Evolutionary conservation across 305 asterid genomes (phyloP).

Genomic region (Solanum hybrid): DNA sequence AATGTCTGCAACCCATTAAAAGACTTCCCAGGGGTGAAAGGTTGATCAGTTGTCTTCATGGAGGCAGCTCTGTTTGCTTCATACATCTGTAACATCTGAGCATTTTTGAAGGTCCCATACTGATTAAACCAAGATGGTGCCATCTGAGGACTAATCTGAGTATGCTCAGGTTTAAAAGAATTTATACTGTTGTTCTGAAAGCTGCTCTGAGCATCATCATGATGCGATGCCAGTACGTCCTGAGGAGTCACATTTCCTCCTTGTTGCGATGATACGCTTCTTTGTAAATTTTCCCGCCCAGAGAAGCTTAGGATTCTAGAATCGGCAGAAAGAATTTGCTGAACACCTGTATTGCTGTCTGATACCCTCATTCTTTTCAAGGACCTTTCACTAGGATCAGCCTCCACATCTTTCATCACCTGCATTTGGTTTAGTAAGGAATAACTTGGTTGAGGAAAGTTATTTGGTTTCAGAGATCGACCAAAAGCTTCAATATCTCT

Average conservation of each 20-base stretch:
- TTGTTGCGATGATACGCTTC: slow-evolving; percentile 23
- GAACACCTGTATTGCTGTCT: slow-evolving; percentile 30
- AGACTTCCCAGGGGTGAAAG: slow-evolving; percentile 31
- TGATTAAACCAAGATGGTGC: slow-evolving; percentile 68
- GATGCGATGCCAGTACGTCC: slow-evolving; percentile 25
- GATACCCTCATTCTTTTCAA: slow-evolving; percentile 52
- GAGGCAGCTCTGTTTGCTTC: slow-evolving; percentile 26
- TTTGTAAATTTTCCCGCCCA: slow-evolving; percentile 26
- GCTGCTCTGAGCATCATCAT: slow-evolving; percentile 28
- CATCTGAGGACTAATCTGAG: slow-evolving; percentile 48
- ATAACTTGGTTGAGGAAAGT: slow-evolving; percentile 29
- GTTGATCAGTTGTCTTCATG: slow-evolving; percentile 30
- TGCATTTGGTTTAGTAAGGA: slow-evolving; percentile 36
- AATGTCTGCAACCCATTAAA: slow-evolving; percentile 24
- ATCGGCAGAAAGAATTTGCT: slow-evolving; percentile 37
- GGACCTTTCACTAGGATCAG: slow-evolving; percentile 44
- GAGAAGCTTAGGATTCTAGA: slow-evolving; percentile 29
- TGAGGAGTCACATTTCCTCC: slow-evolving; percentile 34
- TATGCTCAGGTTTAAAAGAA: slow-evolving; percentile 22
- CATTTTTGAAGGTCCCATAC: slow-evolving; percentile 41
- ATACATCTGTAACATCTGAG: slow-evolving; percentile 31
- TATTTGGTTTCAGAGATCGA: slow-evolving; percentile 57
- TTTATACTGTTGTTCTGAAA: slow-evolving; percentile 14
- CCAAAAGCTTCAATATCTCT: slow-evolving; percentile 71
- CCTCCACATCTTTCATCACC: slow-evolving; percentile 31